Evolutionary conservation across 306 rosid genomes (phyloP).

Genomic region (Potentilla sterilis): DNA sequence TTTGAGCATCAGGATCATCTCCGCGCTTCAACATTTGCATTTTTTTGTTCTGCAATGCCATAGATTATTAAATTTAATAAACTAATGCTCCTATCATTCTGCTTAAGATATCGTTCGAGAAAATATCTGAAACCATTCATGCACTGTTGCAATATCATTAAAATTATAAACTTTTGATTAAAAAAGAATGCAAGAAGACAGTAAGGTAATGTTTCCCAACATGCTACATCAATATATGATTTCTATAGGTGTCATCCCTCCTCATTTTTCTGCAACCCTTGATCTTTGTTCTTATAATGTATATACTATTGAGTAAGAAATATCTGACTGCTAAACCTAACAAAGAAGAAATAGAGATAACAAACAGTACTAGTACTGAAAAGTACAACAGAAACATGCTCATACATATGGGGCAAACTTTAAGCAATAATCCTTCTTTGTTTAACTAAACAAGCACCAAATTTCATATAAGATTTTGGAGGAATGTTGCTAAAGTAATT

Average conservation of each 20-base stretch:
- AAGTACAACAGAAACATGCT: background rate
- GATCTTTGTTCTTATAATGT: too few species aligned
- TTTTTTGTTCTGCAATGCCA: constrained; percentile 49
- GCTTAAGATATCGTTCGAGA: too few species aligned
- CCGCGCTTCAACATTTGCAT: constrained; percentile 36
- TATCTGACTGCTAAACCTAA: background rate
- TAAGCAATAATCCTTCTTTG: background rate
- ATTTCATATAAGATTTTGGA: background rate
- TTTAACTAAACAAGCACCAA: background rate
- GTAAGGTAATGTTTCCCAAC: too few species aligned
- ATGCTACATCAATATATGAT: background rate
- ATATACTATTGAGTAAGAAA: background rate
- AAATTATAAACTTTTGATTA: too few species aligned
- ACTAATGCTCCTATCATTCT: background rate
- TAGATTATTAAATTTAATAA: constrained; percentile 14
- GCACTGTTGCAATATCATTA: too few species aligned
- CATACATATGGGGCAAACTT: too few species aligned
- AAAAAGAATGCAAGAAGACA: too few species aligned
- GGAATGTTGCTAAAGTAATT: too few species aligned
- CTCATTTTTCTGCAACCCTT: background rate
- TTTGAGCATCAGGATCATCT: constrained; percentile 48
- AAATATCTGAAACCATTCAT: too few species aligned
- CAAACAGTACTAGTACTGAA: background rate
- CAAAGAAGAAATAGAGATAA: background rate
- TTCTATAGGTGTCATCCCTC: background rate